Percentiles rank a stretch among this genome's conserved stretches.
Conservation (phyloP, 1,139 yeast species). For the Blastobotrys apis region DNA sequence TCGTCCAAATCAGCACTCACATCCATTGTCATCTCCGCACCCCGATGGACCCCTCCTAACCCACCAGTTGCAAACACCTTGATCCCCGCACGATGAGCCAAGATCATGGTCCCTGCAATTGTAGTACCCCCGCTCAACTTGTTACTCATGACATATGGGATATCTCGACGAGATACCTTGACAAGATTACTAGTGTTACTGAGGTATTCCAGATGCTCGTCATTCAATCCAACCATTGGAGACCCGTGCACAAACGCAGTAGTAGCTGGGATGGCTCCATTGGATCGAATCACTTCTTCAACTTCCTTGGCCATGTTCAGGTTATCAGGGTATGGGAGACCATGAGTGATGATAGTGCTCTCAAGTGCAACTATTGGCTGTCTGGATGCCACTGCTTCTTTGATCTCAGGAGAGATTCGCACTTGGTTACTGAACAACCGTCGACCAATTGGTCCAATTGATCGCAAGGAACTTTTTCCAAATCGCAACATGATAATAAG, state of each 20-base stretch:
- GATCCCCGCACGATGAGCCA: slow-evolving; percentile 72
- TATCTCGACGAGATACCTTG: slow-evolving; percentile 79
- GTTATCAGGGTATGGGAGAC: slow-evolving; percentile 78
- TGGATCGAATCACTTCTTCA: slow-evolving; percentile 53
- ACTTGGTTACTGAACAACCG: slow-evolving; percentile 4
- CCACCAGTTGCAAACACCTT: slow-evolving; percentile 92
- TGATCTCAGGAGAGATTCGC: slow-evolving; percentile 51
- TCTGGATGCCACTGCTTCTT: slow-evolving; percentile 52
- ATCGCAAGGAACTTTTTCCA: too few species aligned
- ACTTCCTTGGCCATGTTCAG: slow-evolving; percentile 66
- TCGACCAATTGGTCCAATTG: background rate
- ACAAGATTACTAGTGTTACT: slow-evolving; percentile 41
- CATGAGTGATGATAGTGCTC: slow-evolving; percentile 86
- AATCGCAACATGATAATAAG: background rate
- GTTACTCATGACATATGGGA: slow-evolving; percentile 66
- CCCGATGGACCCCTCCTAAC: slow-evolving; percentile 85
- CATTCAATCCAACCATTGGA: slow-evolving; percentile 63
- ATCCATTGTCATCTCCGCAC: slow-evolving; percentile 72
- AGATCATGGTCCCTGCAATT: slow-evolving; percentile 82
- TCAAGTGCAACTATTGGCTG: slow-evolving; percentile 76
- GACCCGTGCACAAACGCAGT: slow-evolving; percentile 70
- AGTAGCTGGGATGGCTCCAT: slow-evolving; percentile 82
- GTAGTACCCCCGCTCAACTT: slow-evolving; percentile 79
- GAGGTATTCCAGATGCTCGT: slow-evolving; percentile 46
- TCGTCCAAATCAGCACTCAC: slow-evolving; percentile 86